phyloP scores from a whole-genome alignment of 2,329 filamentous ascomycete genomes.

The Uncinocarpus reesii region DNA sequence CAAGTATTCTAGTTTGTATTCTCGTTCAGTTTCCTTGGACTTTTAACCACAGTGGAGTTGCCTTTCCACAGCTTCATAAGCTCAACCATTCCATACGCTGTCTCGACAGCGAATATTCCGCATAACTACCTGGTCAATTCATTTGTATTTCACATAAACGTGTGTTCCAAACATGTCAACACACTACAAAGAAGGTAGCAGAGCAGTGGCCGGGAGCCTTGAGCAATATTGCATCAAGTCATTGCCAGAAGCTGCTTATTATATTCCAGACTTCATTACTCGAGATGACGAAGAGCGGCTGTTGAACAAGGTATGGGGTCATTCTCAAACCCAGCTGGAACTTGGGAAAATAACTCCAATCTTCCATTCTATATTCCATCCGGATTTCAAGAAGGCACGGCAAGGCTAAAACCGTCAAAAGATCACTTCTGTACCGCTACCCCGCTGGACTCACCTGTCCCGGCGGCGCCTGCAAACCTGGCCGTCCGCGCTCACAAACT shows the following conservation, averaged over 20 bases:
- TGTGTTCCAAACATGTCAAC: too few relatives aligned
- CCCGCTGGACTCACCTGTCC: slow-evolving; percentile 77
- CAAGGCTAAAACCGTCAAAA: slow-evolving; percentile 20
- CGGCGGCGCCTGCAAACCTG: slow-evolving; percentile 84
- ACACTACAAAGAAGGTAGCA: too few relatives aligned
- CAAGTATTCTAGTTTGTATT: too few relatives aligned
- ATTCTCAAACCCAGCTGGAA: too few relatives aligned
- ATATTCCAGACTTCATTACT: slow-evolving; percentile 76
- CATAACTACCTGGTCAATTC: too few relatives aligned
- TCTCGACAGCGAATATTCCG: too few relatives aligned
- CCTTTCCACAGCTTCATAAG: too few relatives aligned
- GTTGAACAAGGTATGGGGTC: slow-evolving; percentile 56
- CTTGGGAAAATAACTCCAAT: neutral
- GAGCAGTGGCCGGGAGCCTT: too few relatives aligned
- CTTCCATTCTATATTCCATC: neutral
- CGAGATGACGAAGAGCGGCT: slow-evolving; percentile 61
- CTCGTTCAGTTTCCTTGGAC: too few relatives aligned
- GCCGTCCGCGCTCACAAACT: slow-evolving; percentile 69
- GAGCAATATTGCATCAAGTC: slow-evolving; percentile 25
- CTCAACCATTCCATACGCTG: too few relatives aligned
- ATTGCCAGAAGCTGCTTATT: slow-evolving; percentile 52
- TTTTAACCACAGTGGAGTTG: too few relatives aligned
- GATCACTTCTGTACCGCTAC: slow-evolving; percentile 55
- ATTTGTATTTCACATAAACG: too few relatives aligned
- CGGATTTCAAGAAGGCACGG: neutral